Conservation (phyloP, 345 rosid species). For the Moringa oleifera region DNA sequence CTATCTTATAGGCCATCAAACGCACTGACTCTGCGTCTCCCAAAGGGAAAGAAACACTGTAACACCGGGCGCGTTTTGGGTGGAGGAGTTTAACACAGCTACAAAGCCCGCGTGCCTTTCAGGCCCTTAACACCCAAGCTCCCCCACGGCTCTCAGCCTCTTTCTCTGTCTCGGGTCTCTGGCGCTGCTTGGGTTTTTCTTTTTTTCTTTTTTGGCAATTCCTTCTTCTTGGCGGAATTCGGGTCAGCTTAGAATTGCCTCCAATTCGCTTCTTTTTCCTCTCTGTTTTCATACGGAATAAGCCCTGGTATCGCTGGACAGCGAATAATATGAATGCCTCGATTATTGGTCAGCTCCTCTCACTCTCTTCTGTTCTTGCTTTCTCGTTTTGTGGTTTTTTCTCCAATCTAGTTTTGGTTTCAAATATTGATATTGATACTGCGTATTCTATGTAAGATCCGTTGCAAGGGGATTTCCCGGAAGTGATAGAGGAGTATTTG, state of each 20-base stretch:
- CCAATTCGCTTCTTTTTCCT: neutral
- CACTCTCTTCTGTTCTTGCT: neutral
- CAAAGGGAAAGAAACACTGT: no score
- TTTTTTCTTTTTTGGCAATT: neutral
- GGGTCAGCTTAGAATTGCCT: no score
- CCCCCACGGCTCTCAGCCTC: no score
- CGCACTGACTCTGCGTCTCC: no score
- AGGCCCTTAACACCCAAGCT: no score
- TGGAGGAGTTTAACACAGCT: no score
- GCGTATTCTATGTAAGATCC: slow-evolving; percentile 45
- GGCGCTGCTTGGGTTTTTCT: no score
- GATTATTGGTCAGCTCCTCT: slow-evolving; percentile 42
- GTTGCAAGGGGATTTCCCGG: slow-evolving; percentile 97
- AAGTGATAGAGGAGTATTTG: slow-evolving; percentile 94
- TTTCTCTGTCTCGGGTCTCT: no score
- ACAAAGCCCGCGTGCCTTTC: no score
- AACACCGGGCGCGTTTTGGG: no score
- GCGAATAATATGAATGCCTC: slow-evolving; percentile 45
- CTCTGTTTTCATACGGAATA: neutral
- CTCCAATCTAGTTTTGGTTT: neutral
- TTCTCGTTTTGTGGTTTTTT: neutral
- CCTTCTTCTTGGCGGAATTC: neutral
- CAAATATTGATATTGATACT: neutral
- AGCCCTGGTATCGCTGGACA: neutral
- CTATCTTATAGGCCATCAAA: no score